Base-by-base conservation (phyloP, 805 yeast genomes). In the Hemisphaericaspora nanyangensis region DNA sequence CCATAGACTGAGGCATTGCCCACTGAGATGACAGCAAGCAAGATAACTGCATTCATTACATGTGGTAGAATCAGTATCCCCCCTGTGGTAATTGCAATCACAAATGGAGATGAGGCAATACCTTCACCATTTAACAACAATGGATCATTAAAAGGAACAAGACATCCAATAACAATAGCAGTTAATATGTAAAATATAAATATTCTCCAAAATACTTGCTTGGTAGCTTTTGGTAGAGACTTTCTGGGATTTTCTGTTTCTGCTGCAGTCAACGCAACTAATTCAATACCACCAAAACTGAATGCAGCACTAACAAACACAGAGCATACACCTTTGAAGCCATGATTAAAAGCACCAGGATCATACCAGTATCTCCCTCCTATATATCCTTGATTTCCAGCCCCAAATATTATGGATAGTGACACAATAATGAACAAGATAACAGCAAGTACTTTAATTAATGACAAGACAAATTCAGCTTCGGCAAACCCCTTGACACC, bases 1-100 rank as follows among this genome's bases (percentile, higher is more conserved):
- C 82, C 85, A 55, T 74, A 84, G 26, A 82, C 77, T 3, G 89
- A 76, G 18, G 88, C 78, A 66, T 82, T 83, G 54, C 88, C 89
- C 37, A 82, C 89, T 12, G 89, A 82, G 39, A 82, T 63, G 25
- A 84, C 88, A 4, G 89, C 82, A 44, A 83, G 55, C 63, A 84
- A 65, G 47, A 84, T 81, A 32, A 83, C 88, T 19, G 80, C 85
- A 56, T 84, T 84, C 70, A 84, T 80, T 43, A 84, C 76, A 46
- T 80, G 79, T 34, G 90, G 90, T 29, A 82, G 68, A 34, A 79
- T 85, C 36, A 64, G 66, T 49, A 83, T 77, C 50, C 84, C 83
- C 28, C 77, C 84, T 34, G 70, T 62, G 15, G 72, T 63, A 42
- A 82, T 76, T 31, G 89, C 88, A 57, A 83, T 73, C 47, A 82